Evolutionary conservation across 768 basidiomycete species (phyloP).

Genomic region (Leccinum variicolor): DNA sequence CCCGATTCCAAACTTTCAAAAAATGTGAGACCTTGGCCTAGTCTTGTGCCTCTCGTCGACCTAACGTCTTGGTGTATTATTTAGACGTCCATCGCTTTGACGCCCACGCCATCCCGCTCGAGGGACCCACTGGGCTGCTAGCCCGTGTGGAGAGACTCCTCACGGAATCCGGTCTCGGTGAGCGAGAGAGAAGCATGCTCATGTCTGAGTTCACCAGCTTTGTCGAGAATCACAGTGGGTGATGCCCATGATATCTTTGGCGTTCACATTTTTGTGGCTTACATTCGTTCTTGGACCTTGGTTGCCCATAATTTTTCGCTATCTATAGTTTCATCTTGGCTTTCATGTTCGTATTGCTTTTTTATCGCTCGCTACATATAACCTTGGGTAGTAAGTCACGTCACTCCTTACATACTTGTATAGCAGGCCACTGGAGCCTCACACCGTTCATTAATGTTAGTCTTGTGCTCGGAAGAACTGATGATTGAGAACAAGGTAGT

Average conservation of each 20-base stretch:
- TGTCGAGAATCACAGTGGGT: constrained; percentile 37
- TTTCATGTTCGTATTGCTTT: constrained; percentile 12
- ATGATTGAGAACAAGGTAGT: not conserved
- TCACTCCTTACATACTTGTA: constrained; percentile 14
- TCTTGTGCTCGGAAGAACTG: not conserved
- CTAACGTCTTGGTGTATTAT: constrained; percentile 13
- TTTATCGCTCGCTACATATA: constrained; percentile 18
- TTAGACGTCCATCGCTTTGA: constrained; percentile 75
- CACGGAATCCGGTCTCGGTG: constrained; percentile 44
- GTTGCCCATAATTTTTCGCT: constrained; percentile 25
- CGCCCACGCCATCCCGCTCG: constrained; percentile 69
- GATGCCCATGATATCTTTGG: constrained; percentile 3
- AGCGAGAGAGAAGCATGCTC: constrained; percentile 46
- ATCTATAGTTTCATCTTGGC: constrained; percentile 17
- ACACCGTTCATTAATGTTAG: constrained; percentile 7
- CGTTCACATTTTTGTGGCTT: not conserved
- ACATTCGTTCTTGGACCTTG: constrained; percentile 12
- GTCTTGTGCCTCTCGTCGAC: constrained; percentile 2
- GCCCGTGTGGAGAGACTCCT: constrained; percentile 60
- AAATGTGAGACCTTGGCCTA: constrained; percentile 49
- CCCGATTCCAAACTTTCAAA: constrained; percentile 46
- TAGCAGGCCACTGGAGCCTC: constrained; percentile 5
- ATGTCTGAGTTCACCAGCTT: constrained; percentile 60
- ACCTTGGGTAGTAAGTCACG: constrained; percentile 7
- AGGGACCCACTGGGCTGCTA: constrained; percentile 71